Base-by-base conservation (phyloP, 2,329 filamentous ascomycete species). In the Bipolaris gigantea region DNA sequence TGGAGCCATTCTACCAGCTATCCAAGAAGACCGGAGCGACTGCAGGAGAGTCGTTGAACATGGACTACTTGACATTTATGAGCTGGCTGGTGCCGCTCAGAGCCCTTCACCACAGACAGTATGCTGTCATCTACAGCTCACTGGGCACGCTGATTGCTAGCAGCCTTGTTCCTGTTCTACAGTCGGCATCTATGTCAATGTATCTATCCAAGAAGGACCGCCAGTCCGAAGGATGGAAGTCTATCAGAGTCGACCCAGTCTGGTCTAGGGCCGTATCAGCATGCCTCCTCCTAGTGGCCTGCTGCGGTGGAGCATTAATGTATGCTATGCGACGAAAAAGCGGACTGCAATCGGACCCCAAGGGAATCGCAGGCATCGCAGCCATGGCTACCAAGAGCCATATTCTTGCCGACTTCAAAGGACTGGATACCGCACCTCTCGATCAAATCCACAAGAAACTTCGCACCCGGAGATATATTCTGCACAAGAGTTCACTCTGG, bases 371-470 rank as follows among this genome's bases (percentile, higher is more conserved):
- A 1, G 88, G 88, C 1, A 79, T 90, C 34, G 88, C 88, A 5
- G 85, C 87, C 51, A 90, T 91, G 87, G 88, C 88, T 9, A 88
- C 89, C 2, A 83, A 84, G 56, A 85, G 83, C 59, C 88, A 90
- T 61, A 89, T 90, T 67, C 75, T 90, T 59, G 85, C 85, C 73
- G 88, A 91, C 66, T 90, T 91, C 66, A 85, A 85, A 58, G 86
- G 86, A 52, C 83, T 89, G 74, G 88, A 91, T 66, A 83, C 84
- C 1, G 86, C 84, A 7, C 84, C 80, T 4, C 84, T 87, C 49
- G 77, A 84, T 44, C 82, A 86, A 48, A 90, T 91, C 38, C 88
- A 90, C 68, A 78, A 84, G 45, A 83, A 81, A 61, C 78, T 91
- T n/a, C 85, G 85, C 56, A 74, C 83, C 25, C 82, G 84, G 55